Conservation (phyloP, 2,329 filamentous ascomycete genomes). For the Colletotrichum karsti region DNA sequence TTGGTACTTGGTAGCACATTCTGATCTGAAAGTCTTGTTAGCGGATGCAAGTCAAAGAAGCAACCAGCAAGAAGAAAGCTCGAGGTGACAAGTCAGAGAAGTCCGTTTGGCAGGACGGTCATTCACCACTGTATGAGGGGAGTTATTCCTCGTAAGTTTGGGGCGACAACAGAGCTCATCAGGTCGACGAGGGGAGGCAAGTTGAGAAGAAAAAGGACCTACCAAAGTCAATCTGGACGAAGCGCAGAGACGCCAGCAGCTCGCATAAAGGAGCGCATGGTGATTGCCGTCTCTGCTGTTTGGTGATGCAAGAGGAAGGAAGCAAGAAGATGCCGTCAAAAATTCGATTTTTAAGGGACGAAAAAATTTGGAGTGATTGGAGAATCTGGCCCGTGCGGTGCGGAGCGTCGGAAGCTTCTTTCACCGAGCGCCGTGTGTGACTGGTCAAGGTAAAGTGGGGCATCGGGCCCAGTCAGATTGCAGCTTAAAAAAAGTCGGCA, state of each 20-base stretch:
- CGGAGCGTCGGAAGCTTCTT: constrained; percentile 20
- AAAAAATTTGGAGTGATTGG: constrained; percentile 28
- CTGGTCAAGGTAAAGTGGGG: background rate
- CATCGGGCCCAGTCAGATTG: background rate
- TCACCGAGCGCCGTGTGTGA: constrained; percentile 7
- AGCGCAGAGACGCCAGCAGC: constrained; percentile 12
- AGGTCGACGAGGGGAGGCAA: constrained; percentile 35
- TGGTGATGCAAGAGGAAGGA: background rate
- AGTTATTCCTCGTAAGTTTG: constrained; percentile 58
- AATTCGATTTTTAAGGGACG: constrained; percentile 13
- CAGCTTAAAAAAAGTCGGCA: background rate
- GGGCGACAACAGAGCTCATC: constrained; percentile 59
- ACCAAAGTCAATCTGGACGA: constrained; percentile 20
- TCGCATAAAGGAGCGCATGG: constrained; percentile 9
- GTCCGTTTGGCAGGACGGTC: constrained; percentile 69
- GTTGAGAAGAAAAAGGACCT: background rate
- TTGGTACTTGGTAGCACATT: constrained; percentile 57
- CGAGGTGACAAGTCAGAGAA: constrained; percentile 48
- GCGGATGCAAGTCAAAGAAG: background rate
- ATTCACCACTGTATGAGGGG: constrained; percentile 54
- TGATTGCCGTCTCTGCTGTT: constrained; percentile 17
- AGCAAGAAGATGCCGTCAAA: background rate
- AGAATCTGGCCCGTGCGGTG: constrained; percentile 16
- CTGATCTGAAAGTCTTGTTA: constrained; percentile 10
- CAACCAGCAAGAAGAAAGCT: background rate